Conservation (phyloP, 2,329 filamentous ascomycete genomes). For the Scedosporium aurantiacum region DNA sequence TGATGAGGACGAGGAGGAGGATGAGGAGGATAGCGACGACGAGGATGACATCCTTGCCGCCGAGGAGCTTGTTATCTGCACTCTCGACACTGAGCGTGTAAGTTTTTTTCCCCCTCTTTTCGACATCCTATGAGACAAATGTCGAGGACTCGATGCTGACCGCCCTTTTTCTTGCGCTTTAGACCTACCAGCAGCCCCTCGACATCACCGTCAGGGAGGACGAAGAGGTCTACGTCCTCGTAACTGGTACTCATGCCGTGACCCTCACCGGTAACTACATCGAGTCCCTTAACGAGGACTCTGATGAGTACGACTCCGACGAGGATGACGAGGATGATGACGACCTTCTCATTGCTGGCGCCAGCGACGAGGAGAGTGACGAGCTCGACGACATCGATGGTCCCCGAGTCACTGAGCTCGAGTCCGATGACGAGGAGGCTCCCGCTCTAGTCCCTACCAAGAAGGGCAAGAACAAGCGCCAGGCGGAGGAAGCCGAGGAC, state of each 20-base stretch:
- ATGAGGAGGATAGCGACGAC: constrained; percentile 42
- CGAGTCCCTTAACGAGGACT: constrained; percentile 55
- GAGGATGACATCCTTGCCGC: constrained; percentile 58
- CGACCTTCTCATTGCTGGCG: constrained; percentile 58
- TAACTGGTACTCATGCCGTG: constrained; percentile 79
- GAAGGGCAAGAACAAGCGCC: constrained; percentile 89
- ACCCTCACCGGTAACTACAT: constrained; percentile 96
- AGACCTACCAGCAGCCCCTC: constrained; percentile 92
- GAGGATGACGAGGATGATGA: constrained; percentile 61
- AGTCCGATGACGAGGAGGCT: constrained; percentile 65
- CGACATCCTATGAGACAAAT: constrained; percentile 2
- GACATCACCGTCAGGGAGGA: constrained; percentile 85
- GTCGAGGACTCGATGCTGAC: constrained; percentile 15
- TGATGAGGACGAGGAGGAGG: constrained; percentile 47
- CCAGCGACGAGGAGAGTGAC: constrained; percentile 63
- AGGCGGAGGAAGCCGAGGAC: constrained; percentile 58
- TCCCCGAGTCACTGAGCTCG: constrained; percentile 74
- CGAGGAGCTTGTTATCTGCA: constrained; percentile 91
- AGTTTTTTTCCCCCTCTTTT: constrained; percentile 17
- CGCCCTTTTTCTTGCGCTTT: constrained; percentile 7
- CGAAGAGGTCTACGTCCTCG: constrained; percentile 86
- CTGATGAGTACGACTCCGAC: constrained; percentile 50
- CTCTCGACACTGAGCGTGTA: constrained; percentile 86
- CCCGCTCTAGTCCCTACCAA: constrained; percentile 47
- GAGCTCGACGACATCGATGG: constrained; percentile 69